Evolutionary conservation across 2,329 filamentous ascomycete species (phyloP).

Genomic region (Gaeumannomyces tritici): DNA sequence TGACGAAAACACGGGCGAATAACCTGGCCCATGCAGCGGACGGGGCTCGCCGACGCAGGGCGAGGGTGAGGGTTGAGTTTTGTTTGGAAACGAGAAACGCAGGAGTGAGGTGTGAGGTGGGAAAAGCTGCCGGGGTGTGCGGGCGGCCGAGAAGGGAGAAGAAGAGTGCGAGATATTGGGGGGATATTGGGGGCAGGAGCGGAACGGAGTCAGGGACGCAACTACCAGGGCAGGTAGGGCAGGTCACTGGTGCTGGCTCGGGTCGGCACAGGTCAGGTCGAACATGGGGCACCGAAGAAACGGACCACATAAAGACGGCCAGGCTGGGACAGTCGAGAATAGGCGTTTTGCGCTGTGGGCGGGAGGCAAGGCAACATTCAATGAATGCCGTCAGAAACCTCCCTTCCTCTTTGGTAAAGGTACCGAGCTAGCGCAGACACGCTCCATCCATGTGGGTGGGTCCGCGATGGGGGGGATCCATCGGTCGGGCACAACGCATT

Average conservation of each 20-base stretch:
- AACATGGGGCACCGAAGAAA: not conserved
- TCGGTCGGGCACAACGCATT: not conserved
- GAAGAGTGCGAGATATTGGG: not conserved
- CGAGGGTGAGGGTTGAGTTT: not conserved
- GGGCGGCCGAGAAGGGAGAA: not conserved
- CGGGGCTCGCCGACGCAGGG: not conserved
- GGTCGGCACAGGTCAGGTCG: not conserved
- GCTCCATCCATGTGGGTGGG: not conserved
- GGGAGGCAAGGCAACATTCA: not conserved
- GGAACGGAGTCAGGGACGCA: not conserved
- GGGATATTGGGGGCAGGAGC: no score
- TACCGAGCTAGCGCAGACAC: not conserved
- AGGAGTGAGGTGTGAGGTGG: not conserved
- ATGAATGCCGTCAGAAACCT: not conserved
- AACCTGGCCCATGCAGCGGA: not conserved
- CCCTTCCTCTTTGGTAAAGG: not conserved
- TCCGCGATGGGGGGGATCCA: not conserved
- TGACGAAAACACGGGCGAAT: not conserved
- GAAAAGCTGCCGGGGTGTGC: not conserved
- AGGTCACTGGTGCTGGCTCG: not conserved
- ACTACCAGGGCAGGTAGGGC: no score
- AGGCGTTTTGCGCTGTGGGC: not conserved
- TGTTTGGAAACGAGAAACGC: not conserved
- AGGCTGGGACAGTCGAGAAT: not conserved
- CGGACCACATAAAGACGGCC: not conserved